Conservation (phyloP, 2,329 filamentous ascomycete species). For the Colletotrichum gloeosporioides region DNA sequence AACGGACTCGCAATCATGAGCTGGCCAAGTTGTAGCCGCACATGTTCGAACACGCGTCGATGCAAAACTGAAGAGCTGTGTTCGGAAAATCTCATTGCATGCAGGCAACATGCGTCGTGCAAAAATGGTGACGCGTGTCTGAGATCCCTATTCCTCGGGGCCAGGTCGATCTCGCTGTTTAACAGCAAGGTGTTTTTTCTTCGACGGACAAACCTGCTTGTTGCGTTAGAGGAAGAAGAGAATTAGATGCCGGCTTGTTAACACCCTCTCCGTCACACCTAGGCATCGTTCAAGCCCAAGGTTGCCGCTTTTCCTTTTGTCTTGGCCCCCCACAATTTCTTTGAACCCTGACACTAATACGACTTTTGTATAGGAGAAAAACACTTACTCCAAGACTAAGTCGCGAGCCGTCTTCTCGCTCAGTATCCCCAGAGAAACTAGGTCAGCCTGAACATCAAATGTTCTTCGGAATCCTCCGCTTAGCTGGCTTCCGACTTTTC, state of each 20-base stretch:
- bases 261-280: not conserved
- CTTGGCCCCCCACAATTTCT: not conserved
- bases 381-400: slow-evolving; percentile 8
- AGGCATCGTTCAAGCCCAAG: not conserved
- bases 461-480: slow-evolving; percentile 12
- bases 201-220: slow-evolving; percentile 7
- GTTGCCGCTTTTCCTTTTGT: not conserved
- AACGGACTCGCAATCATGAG: slow-evolving; percentile 43
- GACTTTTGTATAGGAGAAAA: not conserved
- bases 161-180: slow-evolving; percentile 12
- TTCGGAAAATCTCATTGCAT: slow-evolving; percentile 28
- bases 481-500: slow-evolving; percentile 17
- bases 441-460: slow-evolving; percentile 11
- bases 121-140: slow-evolving; percentile 41
- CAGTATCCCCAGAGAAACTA: slow-evolving; percentile 10
- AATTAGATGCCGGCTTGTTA: not conserved
- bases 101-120: slow-evolving; percentile 43
- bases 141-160: slow-evolving; percentile 26
- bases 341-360: not conserved
- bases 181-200: slow-evolving; percentile 11
- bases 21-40: slow-evolving; percentile 41
- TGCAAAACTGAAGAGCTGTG: slow-evolving; percentile 29
- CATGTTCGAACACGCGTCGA: slow-evolving; percentile 43
- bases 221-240: not conserved
- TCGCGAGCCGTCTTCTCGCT: slow-evolving; percentile 5